Evolutionary conservation across 148 eudicot species (phyloP).

Genomic region (Polygonum aviculare): DNA sequence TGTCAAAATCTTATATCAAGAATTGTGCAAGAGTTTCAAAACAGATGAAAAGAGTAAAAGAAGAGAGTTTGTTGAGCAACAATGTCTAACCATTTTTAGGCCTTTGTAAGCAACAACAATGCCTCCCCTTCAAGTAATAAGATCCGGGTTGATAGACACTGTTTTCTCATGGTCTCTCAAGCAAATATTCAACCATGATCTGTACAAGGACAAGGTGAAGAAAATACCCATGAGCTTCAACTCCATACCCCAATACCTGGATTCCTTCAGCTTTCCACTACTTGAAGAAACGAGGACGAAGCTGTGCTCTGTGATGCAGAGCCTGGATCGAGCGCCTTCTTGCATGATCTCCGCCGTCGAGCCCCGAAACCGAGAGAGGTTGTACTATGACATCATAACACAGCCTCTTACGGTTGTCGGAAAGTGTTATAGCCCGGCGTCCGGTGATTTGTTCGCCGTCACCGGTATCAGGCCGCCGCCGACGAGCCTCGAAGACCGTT

Average conservation of each 20-base stretch:
- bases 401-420: neutral
- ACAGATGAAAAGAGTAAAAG: no score
- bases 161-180: no score
- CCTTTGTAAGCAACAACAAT: no score
- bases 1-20: no score
- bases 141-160: no score
- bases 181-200: no score
- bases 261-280: neutral
- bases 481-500: no score
- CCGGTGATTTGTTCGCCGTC: neutral
- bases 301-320: neutral
- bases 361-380: neutral
- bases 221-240: neutral
- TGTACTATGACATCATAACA: neutral
- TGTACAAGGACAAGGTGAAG: no score
- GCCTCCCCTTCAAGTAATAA: no score
- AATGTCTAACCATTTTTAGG: no score
- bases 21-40: no score
- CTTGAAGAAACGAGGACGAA: neutral
- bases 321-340: neutral
- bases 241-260: neutral
- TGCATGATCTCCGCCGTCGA: neutral
- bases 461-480: neutral
- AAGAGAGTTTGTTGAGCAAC: no score
- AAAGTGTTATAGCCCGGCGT: neutral